Evolutionary conservation across 768 basidiomycete species (phyloP), one percentile per base, ranked within the genome.

Genomic region (Mycena crocata): DNA sequence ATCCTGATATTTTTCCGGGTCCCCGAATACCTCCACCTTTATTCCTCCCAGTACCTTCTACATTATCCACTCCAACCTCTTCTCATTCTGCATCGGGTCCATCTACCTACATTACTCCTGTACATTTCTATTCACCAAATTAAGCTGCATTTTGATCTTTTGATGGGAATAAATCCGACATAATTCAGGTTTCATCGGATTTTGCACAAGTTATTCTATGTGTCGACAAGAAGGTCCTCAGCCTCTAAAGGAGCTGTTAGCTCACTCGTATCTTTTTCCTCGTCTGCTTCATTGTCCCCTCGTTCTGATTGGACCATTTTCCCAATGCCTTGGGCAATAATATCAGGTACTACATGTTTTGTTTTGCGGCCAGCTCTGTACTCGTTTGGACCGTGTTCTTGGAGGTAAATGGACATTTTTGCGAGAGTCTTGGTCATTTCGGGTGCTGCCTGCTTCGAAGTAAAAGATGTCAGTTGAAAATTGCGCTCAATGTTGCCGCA

Each of bases 361-460:
- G 66, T 50, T 35, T 37, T 62, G 28, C 73, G n/a, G 14, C 69
- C 75, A 13, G 55, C 40, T 37, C 31, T 31, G 19, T 49, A 46
- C 26, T 28, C 45, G 57, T 75, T 66, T 6, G 69, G 31, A 17
- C 58, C 54, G 17, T 71, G 50, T 23, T 68, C 62, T 35, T 65
- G 26, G 35, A 74, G 51, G 30, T 77, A 70, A 5, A 10, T 15
- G 1, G 32, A 46, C 23, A 78, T 57, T 10, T 56, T 62, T 17
- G 39, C 37, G 55, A 80, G 74, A 14, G 74, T 78, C 14, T 59
- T 64, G 30, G 55, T 60, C 75, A 80, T 76, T 26, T 78, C 61
- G 19, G 77, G 74, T 48, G 71, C 65, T 14, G 68, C 67, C 56
- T 82, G 79, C 1, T 57, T 49, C 15, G 72, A 65, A 1, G 77